Conservation (phyloP, 495 filamentous ascomycete genomes). For the Podospora tetraspora region DNA sequence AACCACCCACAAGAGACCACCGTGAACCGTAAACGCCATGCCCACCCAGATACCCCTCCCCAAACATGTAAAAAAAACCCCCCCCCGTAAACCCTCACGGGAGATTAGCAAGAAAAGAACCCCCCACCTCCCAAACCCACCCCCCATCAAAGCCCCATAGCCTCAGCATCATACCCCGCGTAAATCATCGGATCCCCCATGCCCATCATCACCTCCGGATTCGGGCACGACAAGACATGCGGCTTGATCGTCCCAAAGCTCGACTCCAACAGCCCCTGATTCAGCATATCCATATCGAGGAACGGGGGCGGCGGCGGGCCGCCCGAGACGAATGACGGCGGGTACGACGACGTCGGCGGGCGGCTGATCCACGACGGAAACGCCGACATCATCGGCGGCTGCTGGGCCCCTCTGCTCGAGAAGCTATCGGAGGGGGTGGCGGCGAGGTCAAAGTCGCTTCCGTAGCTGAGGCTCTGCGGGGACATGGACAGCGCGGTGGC, state of each 20-base stretch:
- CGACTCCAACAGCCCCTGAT: slow-evolving; percentile 40
- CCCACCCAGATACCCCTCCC: neutral
- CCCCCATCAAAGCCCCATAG: slow-evolving; percentile 19
- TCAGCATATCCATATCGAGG: slow-evolving; percentile 42
- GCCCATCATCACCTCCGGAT: slow-evolving; percentile 47
- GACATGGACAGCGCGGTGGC: slow-evolving; percentile 40
- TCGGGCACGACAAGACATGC: slow-evolving; percentile 39
- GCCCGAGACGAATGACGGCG: slow-evolving; percentile 27
- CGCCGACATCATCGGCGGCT: slow-evolving; percentile 2
- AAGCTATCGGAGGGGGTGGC: slow-evolving; percentile 32
- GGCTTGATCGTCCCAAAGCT: slow-evolving; percentile 45
- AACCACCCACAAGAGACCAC: neutral
- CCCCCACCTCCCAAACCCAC: too few relatives aligned
- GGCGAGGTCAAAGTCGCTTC: slow-evolving; percentile 36
- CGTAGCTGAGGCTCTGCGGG: slow-evolving; percentile 41
- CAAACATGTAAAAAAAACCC: too few relatives aligned
- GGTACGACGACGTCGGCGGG: slow-evolving; percentile 24
- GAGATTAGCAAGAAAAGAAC: neutral
- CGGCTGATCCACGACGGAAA: slow-evolving; percentile 33
- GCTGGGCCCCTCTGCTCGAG: slow-evolving; percentile 24
- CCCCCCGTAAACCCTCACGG: neutral
- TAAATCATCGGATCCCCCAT: slow-evolving; percentile 48
- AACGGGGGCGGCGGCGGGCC: slow-evolving; percentile 6
- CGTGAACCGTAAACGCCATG: neutral
- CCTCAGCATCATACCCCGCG: slow-evolving; percentile 32